Evolutionary conservation across 1,139 yeast species (phyloP).

Genomic region (Candida gigantensis): DNA sequence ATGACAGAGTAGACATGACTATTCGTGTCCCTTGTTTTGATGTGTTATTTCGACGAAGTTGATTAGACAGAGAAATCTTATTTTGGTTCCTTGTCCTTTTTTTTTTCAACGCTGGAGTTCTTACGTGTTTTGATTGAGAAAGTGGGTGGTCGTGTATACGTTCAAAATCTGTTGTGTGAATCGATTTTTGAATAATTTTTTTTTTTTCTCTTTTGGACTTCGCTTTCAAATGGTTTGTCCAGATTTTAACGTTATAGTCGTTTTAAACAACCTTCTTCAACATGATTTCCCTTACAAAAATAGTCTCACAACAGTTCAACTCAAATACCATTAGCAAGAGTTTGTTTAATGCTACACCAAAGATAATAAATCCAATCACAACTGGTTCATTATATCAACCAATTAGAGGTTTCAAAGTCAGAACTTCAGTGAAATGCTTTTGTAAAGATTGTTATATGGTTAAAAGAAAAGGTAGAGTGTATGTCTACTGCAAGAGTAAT

Average conservation of each 20-base stretch:
- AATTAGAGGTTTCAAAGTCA: conserved; percentile 40
- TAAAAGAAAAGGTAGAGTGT: conserved; percentile 90
- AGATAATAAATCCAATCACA: conserved; percentile 12
- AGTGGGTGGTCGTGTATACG: too few relatives aligned
- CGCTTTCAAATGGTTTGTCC: background rate
- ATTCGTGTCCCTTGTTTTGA: conserved; percentile 1
- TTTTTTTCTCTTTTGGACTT: background rate
- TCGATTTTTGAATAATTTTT: background rate
- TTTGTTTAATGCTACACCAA: conserved; percentile 22
- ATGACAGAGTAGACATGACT: conserved; percentile 73
- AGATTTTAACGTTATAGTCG: too few relatives aligned
- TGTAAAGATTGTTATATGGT: conserved; percentile 92
- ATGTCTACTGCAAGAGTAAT: conserved; percentile 88
- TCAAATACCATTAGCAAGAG: conserved; percentile 17
- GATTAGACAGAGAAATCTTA: conserved; percentile 1
- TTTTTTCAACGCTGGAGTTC: conserved; percentile 1
- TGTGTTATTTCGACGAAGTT: background rate
- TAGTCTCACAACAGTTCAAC: conserved; percentile 7
- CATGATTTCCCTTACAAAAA: conserved; percentile 11
- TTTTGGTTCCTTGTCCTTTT: conserved; percentile 1
- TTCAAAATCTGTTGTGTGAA: background rate
- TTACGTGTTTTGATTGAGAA: conserved; percentile 6
- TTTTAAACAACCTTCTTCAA: background rate
- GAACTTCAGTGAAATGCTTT: conserved; percentile 86
- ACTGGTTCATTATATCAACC: conserved; percentile 14